Percentiles rank a stretch among this genome's conserved stretches.
phyloP scores from a whole-genome alignment of 2,329 filamentous ascomycete species.

The Colletotrichum incanum region DNA sequence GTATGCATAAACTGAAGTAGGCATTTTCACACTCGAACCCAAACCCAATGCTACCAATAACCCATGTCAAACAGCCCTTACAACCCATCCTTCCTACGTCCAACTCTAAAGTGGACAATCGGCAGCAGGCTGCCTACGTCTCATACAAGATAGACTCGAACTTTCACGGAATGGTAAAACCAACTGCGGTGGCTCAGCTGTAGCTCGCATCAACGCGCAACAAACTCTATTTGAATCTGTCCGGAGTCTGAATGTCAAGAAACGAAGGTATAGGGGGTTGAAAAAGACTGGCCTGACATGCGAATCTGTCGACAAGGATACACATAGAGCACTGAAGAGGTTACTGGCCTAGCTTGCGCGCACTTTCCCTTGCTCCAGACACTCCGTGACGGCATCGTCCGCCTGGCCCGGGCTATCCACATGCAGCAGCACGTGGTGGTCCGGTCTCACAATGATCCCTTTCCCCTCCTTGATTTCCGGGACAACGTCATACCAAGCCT shows the following conservation, averaged over 20 bases:
- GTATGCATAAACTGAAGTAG: no score
- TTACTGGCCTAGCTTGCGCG: neutral
- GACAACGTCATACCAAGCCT: slow-evolving; percentile 19
- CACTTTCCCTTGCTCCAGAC: slow-evolving; percentile 3
- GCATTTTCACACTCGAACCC: no score
- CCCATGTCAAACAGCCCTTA: no score
- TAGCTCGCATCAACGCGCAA: slow-evolving; percentile 13
- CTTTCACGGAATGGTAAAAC: neutral
- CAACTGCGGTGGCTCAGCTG: neutral
- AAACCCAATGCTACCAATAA: no score
- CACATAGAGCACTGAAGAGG: neutral
- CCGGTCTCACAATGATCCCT: slow-evolving; percentile 31
- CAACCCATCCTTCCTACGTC: no score
- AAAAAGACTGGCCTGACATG: slow-evolving; percentile 3
- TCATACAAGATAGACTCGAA: neutral
- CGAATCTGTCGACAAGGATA: slow-evolving; percentile 4
- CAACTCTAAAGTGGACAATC: no score
- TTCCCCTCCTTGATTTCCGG: slow-evolving; percentile 30
- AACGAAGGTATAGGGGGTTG: neutral
- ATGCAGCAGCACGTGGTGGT: slow-evolving; percentile 28
- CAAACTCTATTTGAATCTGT: slow-evolving; percentile 7
- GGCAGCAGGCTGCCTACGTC: neutral
- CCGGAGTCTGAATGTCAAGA: neutral
- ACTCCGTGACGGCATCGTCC: slow-evolving; percentile 4
- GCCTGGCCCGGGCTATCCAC: slow-evolving; percentile 19